These are phyloP conservation scores for Colletotrichum sp. DNA, from an alignment of 2,329 filamentous ascomycete genomes.

Conservation along the genomic window DNA sequence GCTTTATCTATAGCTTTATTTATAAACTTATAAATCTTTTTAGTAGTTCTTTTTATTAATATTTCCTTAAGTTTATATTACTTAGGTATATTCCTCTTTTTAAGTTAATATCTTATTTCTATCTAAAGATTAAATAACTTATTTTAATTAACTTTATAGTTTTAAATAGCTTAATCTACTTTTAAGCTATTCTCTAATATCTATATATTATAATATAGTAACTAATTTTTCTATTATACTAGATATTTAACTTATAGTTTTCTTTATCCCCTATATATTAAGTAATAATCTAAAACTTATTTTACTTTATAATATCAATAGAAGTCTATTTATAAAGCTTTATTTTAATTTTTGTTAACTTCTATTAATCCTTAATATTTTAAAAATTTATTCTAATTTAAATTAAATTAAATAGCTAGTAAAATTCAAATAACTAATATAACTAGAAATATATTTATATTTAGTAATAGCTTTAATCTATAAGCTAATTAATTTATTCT, in stretches of 20 bases:
- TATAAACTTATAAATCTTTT: not conserved
- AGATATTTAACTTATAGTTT: not conserved
- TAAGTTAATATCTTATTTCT: no score
- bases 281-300: not conserved
- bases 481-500: no score
- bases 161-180: not conserved
- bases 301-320: not conserved
- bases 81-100: not conserved
- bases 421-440: not conserved
- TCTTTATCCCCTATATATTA: not conserved
- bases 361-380: not conserved
- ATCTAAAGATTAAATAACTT: no score
- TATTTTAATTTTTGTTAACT: not conserved
- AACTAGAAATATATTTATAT: not conserved
- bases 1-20: not conserved
- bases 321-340: not conserved
- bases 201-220: not conserved
- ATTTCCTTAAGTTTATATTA: not conserved
- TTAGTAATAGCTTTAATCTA: not conserved
- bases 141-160: not conserved
- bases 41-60: not conserved
- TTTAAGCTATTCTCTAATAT: not conserved
- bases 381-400: no score
- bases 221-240: not conserved
- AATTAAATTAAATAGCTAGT: accelerated